Evolutionary conservation across 768 basidiomycete genomes (phyloP).

Genomic region (Trametes punicea): DNA sequence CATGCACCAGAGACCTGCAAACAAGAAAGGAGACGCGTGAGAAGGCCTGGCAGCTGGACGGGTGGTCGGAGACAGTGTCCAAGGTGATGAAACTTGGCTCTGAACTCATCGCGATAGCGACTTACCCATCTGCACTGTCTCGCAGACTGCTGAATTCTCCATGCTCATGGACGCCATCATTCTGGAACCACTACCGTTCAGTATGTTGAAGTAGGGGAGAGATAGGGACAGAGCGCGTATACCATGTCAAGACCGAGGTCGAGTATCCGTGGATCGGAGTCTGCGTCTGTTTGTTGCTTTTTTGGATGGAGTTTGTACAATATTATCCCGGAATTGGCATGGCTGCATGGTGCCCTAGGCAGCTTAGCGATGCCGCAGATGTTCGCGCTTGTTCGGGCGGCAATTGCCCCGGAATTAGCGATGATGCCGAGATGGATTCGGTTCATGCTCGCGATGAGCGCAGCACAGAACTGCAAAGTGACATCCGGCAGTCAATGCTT

Average conservation of each 20-base stretch:
- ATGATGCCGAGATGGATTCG: slow-evolving; percentile 9
- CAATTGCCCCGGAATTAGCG: not conserved
- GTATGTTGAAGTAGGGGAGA: slow-evolving; percentile 70
- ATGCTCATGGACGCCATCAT: slow-evolving; percentile 86
- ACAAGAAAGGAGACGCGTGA: slow-evolving; percentile 81
- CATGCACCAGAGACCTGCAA: slow-evolving; percentile 57
- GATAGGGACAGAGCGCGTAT: not conserved
- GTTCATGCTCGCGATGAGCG: not conserved
- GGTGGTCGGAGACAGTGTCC: slow-evolving; percentile 92
- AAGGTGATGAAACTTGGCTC: slow-evolving; percentile 48
- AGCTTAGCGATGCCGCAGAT: not conserved
- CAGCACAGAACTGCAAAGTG: not conserved
- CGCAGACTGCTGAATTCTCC: slow-evolving; percentile 86
- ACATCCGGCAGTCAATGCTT: no score
- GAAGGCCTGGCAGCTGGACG: slow-evolving; percentile 90
- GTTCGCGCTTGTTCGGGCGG: not conserved
- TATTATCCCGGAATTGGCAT: slow-evolving; percentile 10
- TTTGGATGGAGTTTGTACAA: slow-evolving; percentile 11
- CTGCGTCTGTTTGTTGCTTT: not conserved
- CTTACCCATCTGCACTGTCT: not conserved
- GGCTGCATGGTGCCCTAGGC: not conserved
- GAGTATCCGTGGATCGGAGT: not conserved
- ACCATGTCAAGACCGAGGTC: not conserved
- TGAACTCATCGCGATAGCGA: not conserved
- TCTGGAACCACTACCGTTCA: slow-evolving; percentile 74